Evolutionary conservation across 2,329 filamentous ascomycete genomes (phyloP), one percentile per base, ranked within the genome.

Genomic region (Claviceps cyperi): DNA sequence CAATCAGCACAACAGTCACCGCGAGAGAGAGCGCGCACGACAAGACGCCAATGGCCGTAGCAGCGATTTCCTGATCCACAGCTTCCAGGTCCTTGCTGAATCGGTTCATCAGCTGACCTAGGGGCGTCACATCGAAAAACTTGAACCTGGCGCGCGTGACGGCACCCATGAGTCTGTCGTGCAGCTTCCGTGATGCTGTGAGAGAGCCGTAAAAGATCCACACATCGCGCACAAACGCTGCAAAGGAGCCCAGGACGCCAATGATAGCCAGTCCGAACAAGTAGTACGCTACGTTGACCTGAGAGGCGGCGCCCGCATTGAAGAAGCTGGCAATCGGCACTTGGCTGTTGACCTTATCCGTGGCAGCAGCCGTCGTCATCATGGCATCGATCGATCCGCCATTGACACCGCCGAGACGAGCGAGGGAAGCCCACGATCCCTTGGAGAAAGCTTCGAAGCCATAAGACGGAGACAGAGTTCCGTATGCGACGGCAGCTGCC

Each of bases 41-140:
- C 66, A 83, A 78, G 48, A 83, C 77, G 49, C 80, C 78, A 57
- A 97, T 90, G 21, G 92, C 91, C 40, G 94, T 82, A 2, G 90
- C 88, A 0, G 92, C 90, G 51, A 98, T 86, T 65, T 98, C 92
- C 64, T 98, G 92, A 58, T 98, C 92, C 19, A 98, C 77, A 11
- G 89, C 82, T 64, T 98, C 90, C 14, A 98, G 78, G 64, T 98
- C 92, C 67, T 97, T 97, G 64, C 91, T 97, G 69, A 98, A 98
- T 19, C 92, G 81, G 67, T 98, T 98, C 83, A 97, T 97, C 60
- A 98, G 76, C 66, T 96, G 91, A 13, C 92, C 92, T 0, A 97
- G 77, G 2, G 92, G 92, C 0, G 92, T 98, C 1, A 91, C 85
- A 61, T 98, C 92, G 61, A 98, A 98, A 70, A 98, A 98, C 62